Base-by-base conservation (phyloP, 331 rosid genomes). In the Arachis monticola region DNA sequence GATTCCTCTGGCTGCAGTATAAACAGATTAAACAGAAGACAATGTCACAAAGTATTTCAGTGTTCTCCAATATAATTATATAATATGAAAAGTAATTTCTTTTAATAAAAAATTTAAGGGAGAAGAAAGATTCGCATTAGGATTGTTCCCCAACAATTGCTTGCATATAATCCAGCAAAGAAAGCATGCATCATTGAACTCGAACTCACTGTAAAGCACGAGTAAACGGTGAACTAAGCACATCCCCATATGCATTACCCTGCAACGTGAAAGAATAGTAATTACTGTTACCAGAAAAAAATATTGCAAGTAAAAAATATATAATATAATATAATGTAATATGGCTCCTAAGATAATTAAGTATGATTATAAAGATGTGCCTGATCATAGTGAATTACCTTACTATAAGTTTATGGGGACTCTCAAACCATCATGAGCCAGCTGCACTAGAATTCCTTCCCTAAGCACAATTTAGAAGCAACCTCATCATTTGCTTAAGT, bases 391-490 rank as follows among this genome's bases (percentile, higher is more conserved):
- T 27, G 57, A 60, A 32, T 50, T 41, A 57, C 77, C 87, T 83
- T 64, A 11, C 82, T 80, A 88, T 38, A 90, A 87, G 77, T 84
- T 76, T 46, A 87, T 67, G 42, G 94, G 88, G 56, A 90, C 67
- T 88, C 87, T 90, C 80, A 90, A 83, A 74, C 96, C 94, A 82
- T 92, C 96, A 78, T 70, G 92, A 9, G 98, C 97, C 76, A 92
- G 96, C 86, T 88, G 92, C 84, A 92, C 97, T 10, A 67, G 81
- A 53, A 88, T 86, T 65, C 94, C 97, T 88, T 90, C 97, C 88
- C 96, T 90, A 35, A 44, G 69, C 56, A 60, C 73, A 79, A 58
- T 61, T 79, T 72, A 17, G 72, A 69, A 53, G 8, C 77, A 47
- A 82, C 53, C 62, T 22, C 67, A 44, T 47, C 58, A 60, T 41